These are phyloP conservation scores for Vigna radiata DNA, from an alignment of 306 rosid genomes.

Conservation along the genomic window DNA sequence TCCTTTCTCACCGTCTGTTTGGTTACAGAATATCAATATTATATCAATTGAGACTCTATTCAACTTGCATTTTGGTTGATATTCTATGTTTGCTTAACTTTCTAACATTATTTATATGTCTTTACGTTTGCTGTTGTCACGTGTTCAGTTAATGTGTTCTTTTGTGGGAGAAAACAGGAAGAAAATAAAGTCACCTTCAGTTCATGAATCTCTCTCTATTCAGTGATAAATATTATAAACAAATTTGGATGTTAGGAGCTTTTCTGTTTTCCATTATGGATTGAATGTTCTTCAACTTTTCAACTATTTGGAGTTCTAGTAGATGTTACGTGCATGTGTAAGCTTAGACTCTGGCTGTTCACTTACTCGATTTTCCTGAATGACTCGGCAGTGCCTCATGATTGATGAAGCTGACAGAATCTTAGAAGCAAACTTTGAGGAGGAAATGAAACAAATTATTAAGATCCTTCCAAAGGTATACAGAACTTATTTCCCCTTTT, in stretches of 20 bases:
- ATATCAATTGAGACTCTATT: conserved; percentile 17
- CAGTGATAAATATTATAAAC: not conserved
- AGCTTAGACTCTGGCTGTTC: conserved; percentile 40
- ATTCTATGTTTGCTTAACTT: conserved; percentile 7
- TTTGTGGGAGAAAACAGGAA: not conserved
- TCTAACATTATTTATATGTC: conserved; percentile 6
- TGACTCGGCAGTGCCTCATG: conserved; percentile 74
- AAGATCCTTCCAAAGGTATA: conserved; percentile 84
- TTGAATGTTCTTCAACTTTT: conserved; percentile 7
- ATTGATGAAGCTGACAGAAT: conserved; percentile 99
- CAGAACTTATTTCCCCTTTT: not conserved
- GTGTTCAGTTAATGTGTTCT: not conserved
- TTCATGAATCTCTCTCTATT: conserved; percentile 3
- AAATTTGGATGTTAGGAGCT: not conserved
- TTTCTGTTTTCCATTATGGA: conserved; percentile 18
- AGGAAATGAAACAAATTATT: conserved; percentile 92
- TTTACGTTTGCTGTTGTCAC: not conserved
- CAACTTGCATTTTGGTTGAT: conserved; percentile 16
- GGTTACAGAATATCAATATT: not conserved
- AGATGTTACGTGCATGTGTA: conserved; percentile 28
- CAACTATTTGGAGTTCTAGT: not conserved
- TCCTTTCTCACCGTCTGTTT: conserved; percentile 12
- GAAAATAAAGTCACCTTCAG: not conserved
- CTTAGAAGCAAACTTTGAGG: conserved; percentile 94
- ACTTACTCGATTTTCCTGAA: conserved; percentile 31